Evolutionary conservation across 331 rosid species (phyloP), one percentile per base, ranked within the genome.

Genomic region (Quercus lobata): DNA sequence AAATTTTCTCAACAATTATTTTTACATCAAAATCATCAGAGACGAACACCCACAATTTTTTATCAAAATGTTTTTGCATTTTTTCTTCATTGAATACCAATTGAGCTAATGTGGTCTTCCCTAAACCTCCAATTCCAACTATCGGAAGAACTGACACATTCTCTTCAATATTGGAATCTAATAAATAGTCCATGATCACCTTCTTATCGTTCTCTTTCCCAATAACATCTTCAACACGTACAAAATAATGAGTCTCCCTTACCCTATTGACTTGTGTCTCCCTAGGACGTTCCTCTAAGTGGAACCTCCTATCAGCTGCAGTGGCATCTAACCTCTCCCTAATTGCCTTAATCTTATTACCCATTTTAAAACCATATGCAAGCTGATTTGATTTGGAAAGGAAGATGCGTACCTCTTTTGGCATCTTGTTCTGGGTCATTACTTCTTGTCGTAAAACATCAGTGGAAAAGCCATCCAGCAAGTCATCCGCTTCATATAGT

Each of bases 91-190:
- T 77, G 53, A 25, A 82, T 8, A 82, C 69, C 25, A 53, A 15
- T 57, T 72, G 29, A 2, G 81, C 78, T 19, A 76, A 54, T 1
- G 80, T 71, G 7, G 78, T 71, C 57, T 80, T 80, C 5, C 78
- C 83, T 3, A 54, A 7, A 6, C 85, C 85, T 1, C 82, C 78
- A 4, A 82, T 76, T 15, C 85, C 81, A 61, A 71, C 57, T 10
- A 82, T 35, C 4, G 78, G 69, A 62, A 63, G n/a, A 1, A 77
- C 19, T 17, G 71, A 54, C 0, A 76, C 69, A 52, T 61, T 57
- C 29, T 57, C 24, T 16, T 68, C 73, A 54, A 8, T 4, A 4
- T 58, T 9, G 7, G 68, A 5, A 14, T 18, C 17, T 0, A 24
- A 24, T 0, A 76, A 41, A 63, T 5, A 25, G 0, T 11, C 2